These are phyloP conservation scores for Aspergillus indologenus DNA, from an alignment of 495 filamentous ascomycete genomes.

Conservation along the genomic window DNA sequence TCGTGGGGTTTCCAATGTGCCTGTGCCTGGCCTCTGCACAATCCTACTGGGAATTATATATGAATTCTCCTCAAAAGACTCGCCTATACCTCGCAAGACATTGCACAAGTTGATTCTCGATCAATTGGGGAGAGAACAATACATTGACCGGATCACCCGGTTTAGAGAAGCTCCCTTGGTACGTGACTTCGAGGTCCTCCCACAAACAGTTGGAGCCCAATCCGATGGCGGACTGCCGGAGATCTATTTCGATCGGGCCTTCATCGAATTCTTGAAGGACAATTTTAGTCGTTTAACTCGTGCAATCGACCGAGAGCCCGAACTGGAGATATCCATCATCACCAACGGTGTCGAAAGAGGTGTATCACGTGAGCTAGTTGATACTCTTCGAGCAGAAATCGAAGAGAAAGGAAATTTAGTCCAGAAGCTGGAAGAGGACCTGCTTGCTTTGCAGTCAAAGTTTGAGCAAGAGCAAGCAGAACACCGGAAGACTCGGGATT, in stretches of 20 bases:
- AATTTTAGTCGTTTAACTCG: conserved; percentile 84
- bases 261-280: conserved; percentile 93
- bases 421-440: conserved; percentile 63
- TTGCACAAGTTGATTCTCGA: conserved; percentile 77
- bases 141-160: conserved; percentile 77
- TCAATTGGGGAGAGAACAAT: conserved; percentile 81
- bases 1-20: conserved; percentile 52
- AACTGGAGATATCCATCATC: conserved; percentile 73
- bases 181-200: conserved; percentile 86
- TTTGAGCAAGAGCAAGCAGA: conserved; percentile 76
- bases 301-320: conserved; percentile 89
- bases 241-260: conserved; percentile 79
- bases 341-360: conserved; percentile 78
- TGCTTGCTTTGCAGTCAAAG: conserved; percentile 63
- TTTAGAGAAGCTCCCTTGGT: conserved; percentile 78
- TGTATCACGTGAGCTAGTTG: conserved; percentile 77
- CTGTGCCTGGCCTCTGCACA: conserved; percentile 79
- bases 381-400: conserved; percentile 73
- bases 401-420: conserved; percentile 68
- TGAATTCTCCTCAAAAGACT: conserved; percentile 97
- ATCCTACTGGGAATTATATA: conserved; percentile 85
- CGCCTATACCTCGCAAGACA: conserved; percentile 78
- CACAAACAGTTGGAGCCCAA: conserved; percentile 60
- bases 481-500: conserved; percentile 69
- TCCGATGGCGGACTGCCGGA: conserved; percentile 65